Conservation (phyloP, 441 rosid species). For the Pelargonium australe region DNA sequence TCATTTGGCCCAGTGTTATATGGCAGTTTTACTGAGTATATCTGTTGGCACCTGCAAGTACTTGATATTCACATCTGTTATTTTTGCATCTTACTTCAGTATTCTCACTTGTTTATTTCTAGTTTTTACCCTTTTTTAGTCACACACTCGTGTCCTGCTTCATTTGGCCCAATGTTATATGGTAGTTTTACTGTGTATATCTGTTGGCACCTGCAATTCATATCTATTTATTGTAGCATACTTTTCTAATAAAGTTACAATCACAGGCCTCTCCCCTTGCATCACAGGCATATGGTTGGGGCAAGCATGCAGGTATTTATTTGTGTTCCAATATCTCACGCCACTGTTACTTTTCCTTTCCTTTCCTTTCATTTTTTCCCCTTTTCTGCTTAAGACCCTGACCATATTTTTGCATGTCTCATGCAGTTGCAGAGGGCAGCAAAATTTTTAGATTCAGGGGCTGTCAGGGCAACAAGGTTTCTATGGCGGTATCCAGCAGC, state of each 20-base stretch:
- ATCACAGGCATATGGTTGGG: slow-evolving; percentile 82
- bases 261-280: slow-evolving; percentile 87
- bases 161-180: neutral
- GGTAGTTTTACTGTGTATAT: neutral
- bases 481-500: slow-evolving; percentile 98
- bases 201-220: neutral
- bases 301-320: slow-evolving; percentile 66
- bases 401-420: slow-evolving; percentile 19
- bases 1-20: neutral
- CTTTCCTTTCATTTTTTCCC: neutral
- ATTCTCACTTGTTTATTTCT: neutral
- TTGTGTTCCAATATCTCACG: slow-evolving; percentile 14
- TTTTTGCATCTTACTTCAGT: neutral
- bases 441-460: slow-evolving; percentile 81
- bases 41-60: neutral
- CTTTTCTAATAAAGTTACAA: slow-evolving; percentile 20
- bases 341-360: slow-evolving; percentile 4
- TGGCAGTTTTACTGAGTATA: neutral
- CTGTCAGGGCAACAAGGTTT: slow-evolving; percentile 93
- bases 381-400: neutral
- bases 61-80: neutral
- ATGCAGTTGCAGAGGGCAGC: slow-evolving; percentile 89
- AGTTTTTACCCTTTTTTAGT: no score
- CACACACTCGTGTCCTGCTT: no score
- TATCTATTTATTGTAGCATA: neutral